Conservation (phyloP, 2,329 filamentous ascomycete species). For the Xylariaceae sp. region DNA sequence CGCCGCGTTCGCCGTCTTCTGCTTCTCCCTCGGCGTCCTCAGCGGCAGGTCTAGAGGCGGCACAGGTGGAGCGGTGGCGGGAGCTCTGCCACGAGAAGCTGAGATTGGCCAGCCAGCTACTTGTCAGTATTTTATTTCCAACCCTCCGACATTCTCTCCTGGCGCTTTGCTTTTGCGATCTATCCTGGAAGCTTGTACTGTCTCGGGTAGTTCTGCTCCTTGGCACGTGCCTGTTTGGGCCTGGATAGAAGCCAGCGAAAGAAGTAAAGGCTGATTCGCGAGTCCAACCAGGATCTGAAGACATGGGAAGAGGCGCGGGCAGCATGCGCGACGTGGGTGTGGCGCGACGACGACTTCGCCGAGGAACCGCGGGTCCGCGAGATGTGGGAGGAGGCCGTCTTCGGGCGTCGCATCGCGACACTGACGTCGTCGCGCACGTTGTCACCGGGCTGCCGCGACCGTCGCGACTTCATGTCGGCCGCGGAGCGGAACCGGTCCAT, state of each 20-base stretch:
- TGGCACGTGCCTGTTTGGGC: too few species aligned
- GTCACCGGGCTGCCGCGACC: conserved; percentile 13
- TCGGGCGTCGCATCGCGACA: conserved; percentile 11
- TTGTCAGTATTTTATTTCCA: too few species aligned
- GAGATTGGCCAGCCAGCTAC: conserved; percentile 12
- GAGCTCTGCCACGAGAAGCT: conserved; percentile 15
- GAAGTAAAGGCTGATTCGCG: too few species aligned
- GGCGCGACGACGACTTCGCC: too few species aligned
- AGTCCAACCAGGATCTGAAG: too few species aligned
- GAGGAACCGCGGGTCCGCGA: conserved; percentile 14
- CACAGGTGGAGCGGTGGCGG: conserved; percentile 17
- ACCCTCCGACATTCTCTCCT: too few species aligned
- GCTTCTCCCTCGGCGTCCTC: too few species aligned
- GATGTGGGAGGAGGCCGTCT: conserved; percentile 18
- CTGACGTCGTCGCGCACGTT: conserved; percentile 9
- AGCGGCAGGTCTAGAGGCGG: conserved; percentile 10
- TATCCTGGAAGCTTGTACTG: too few species aligned
- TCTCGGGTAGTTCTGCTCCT: too few species aligned
- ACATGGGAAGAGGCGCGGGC: conserved; percentile 15
- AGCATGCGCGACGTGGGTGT: conserved; percentile 12
- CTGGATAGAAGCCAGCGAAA: too few species aligned
- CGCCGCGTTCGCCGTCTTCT: too few species aligned
- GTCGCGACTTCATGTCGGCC: conserved; percentile 14
- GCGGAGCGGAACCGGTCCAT: conserved; percentile 14
- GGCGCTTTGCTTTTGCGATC: too few species aligned